Evolutionary conservation across 177 flowering plant genomes (phyloP).

Genomic region (Vitis hybrid): DNA sequence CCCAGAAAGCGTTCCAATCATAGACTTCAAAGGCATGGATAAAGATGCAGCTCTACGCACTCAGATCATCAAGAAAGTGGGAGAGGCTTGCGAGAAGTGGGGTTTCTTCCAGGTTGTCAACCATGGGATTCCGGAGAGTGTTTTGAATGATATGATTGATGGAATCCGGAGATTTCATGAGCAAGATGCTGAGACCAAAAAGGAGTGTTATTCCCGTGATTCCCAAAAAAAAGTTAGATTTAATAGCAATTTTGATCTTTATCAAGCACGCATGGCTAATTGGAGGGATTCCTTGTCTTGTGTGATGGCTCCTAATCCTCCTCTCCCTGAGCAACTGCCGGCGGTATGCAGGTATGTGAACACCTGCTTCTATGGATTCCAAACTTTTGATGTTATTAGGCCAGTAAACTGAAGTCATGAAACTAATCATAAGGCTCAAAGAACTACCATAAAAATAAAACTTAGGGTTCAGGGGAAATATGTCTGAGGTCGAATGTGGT

Average conservation of each 20-base stretch:
- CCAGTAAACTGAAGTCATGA: too few species aligned
- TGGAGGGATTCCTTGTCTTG: not conserved
- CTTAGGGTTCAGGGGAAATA: too few species aligned
- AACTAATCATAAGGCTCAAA: too few species aligned
- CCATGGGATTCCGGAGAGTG: slow-evolving; percentile 11
- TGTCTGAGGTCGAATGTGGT: too few species aligned
- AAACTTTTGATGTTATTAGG: not conserved
- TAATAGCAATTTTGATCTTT: slow-evolving; percentile 15
- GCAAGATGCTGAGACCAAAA: slow-evolving; percentile 13
- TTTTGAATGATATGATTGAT: slow-evolving; percentile 14
- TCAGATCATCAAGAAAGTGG: not conserved
- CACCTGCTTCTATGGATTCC: too few species aligned
- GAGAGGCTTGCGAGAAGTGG: slow-evolving; percentile 7
- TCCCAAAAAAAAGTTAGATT: slow-evolving; percentile 12
- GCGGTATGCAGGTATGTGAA: too few species aligned
- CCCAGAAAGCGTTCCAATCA: slow-evolving; percentile 9
- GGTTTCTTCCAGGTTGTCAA: slow-evolving; percentile 26
- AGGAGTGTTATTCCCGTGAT: slow-evolving; percentile 14
- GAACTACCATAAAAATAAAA: too few species aligned
- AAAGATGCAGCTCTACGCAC: not conserved
- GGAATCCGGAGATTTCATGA: slow-evolving; percentile 12
- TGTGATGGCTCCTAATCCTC: not conserved
- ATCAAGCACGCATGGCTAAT: not conserved
- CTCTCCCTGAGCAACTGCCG: too few species aligned
- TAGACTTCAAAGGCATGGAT: slow-evolving; percentile 15